Base-by-base conservation (phyloP, 306 rosid genomes). In the Vigna reflexopilosa region DNA sequence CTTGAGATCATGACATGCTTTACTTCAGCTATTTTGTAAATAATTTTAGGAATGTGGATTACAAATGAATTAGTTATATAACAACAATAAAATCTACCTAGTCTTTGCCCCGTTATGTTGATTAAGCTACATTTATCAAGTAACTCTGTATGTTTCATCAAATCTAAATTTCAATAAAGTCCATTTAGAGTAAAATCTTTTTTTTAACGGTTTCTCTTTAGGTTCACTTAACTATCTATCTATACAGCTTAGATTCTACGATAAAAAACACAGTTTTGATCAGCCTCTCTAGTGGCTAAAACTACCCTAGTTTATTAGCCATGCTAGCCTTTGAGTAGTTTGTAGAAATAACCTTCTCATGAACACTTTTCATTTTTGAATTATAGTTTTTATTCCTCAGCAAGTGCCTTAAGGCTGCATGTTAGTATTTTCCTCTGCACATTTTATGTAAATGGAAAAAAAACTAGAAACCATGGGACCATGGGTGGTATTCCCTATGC, bases 11-110 rank as follows among this genome's bases (percentile, higher is more conserved):
- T 79, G 67, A 40, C 26, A 3, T 11, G 47, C 30, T 70, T 34
- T 71, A 26, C 57, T 22, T 72, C 64, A 69, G 64, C 47, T 70
- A 22, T 78, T 70, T 22, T 22, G 64, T 62, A 59, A 34, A 48
- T 59, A 77, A 42, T 70, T 20, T 36, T 32, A 7, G 68, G 63
- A 32, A 70, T 58, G 77, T 58, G 52, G 32, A 47, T 30, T 19
- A 19, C 38, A 34, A 19, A 17, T 50, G 48, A 20, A 32, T 71
- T 63, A 24, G 48, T 71, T 24, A 40, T 40, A 66, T 48, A 22
- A 47, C 54, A 69, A 63, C 26, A 34, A 64, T 6, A 30, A 78
- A 1, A 8, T 34, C 24, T 1, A n/a, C 48, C 48, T 7, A 30
- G 22, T 62, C 22, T 63, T 24, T 34, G 10, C 26, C 48, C 9